phyloP scores from a whole-genome alignment of 2,329 filamentous ascomycete species.

The Paraphoma sp. region DNA sequence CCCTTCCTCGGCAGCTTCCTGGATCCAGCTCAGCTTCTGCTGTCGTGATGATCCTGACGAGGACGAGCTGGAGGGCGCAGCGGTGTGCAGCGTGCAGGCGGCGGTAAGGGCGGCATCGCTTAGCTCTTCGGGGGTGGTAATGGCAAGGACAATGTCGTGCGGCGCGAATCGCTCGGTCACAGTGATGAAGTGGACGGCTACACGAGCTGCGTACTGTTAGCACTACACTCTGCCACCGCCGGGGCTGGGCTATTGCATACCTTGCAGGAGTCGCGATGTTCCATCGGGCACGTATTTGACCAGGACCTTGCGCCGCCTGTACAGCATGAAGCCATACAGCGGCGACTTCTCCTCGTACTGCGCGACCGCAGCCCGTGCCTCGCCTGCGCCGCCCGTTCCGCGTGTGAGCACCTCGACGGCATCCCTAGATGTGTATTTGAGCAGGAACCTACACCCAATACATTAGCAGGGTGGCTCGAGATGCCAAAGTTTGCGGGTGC shows the following conservation, averaged over 20 bases:
- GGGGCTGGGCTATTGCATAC: slow-evolving; percentile 59
- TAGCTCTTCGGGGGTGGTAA: slow-evolving; percentile 76
- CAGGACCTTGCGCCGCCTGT: slow-evolving; percentile 86
- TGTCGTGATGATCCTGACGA: slow-evolving; percentile 78
- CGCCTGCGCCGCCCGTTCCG: slow-evolving; percentile 82
- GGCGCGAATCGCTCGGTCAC: slow-evolving; percentile 75
- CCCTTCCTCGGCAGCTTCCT: slow-evolving; percentile 85
- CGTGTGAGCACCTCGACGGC: slow-evolving; percentile 79
- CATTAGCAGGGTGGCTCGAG: slow-evolving; percentile 27
- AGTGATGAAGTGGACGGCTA: slow-evolving; percentile 72
- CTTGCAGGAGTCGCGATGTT: slow-evolving; percentile 90
- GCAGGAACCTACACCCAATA: slow-evolving; percentile 75
- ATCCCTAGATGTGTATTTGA: slow-evolving; percentile 90
- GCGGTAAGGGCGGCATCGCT: slow-evolving; percentile 87
- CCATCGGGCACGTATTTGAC: slow-evolving; percentile 92
- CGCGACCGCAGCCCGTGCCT: slow-evolving; percentile 79
- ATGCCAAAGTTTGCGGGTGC: slow-evolving; percentile 44
- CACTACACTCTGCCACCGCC: background rate
- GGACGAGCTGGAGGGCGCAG: slow-evolving; percentile 83
- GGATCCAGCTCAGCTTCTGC: slow-evolving; percentile 85
- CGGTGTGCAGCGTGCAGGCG: slow-evolving; percentile 87
- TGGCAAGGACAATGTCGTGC: slow-evolving; percentile 83
- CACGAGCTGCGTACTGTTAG: slow-evolving; percentile 69
- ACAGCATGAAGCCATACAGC: slow-evolving; percentile 89
- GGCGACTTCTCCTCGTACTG: slow-evolving; percentile 85